Base-by-base conservation (phyloP, 768 basidiomycete species). In the Clavaria fumosa region DNA sequence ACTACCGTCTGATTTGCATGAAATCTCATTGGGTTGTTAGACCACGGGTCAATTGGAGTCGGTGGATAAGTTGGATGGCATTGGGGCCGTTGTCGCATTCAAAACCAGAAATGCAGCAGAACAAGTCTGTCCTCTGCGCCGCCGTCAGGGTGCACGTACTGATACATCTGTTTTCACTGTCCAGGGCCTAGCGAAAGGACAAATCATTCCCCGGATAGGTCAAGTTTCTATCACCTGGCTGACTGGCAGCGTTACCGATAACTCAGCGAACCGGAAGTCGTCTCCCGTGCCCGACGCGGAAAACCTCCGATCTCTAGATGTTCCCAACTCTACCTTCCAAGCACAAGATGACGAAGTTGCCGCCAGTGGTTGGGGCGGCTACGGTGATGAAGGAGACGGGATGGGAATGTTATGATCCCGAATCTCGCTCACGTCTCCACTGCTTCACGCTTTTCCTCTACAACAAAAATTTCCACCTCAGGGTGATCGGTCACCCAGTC, bases 391-490 rank as follows among this genome's bases (percentile, higher is more conserved):
- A 38, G 78, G 72, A 45, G 76, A 82, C 49, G 75, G 71, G 31
- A 82, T 83, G 76, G 78, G 79, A 27, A 74, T 82, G 69, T 49
- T 73, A 31, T 67, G n/a, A n/a, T n/a, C n/a, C n/a, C n/a, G n/a
- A n/a, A n/a, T n/a, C n/a, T n/a, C n/a, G n/a, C n/a, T n/a, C n/a
- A n/a, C n/a, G n/a, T n/a, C n/a, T n/a, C n/a, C n/a, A n/a, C n/a
- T n/a, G n/a, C n/a, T n/a, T n/a, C n/a, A n/a, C n/a, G n/a, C n/a
- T n/a, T n/a, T n/a, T n/a, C n/a, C n/a, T n/a, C n/a, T n/a, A n/a
- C n/a, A n/a, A n/a, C n/a, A n/a, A n/a, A n/a, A n/a, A n/a, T n/a
- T n/a, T n/a, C n/a, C n/a, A n/a, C n/a, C n/a, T n/a, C n/a, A n/a
- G n/a, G n/a, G n/a, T n/a, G n/a, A n/a, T n/a, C n/a, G n/a, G n/a